Base-by-base conservation (phyloP, 2,329 filamentous ascomycete species). In the Neonectria neomacrospora region DNA sequence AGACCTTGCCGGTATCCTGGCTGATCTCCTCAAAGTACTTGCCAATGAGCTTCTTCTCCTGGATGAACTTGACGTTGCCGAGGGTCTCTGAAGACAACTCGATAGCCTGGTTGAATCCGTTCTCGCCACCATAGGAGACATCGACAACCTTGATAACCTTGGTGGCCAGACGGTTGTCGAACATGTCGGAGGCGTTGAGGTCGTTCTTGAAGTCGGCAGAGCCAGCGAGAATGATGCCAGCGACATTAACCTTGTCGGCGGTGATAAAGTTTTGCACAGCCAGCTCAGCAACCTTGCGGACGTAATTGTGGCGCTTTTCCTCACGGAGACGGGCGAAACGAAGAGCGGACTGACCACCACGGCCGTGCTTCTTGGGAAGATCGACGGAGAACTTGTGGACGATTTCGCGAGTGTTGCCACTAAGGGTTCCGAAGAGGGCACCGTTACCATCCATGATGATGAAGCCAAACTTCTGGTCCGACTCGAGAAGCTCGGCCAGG, bases 361-460 rank as follows among this genome's bases (percentile, higher is more conserved):
- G 94, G 69, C 96, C 96, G 88, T 99, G 96, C 87, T 99, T 99
- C 90, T 99, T 99, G 80, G 96, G 96, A 62, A 99, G 86, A 86
- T 99, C 96, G 79, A 99, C 96, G 20, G 92, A 93, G 84, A 99
- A 97, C 82, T 99, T 99, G 85, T 99, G 96, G 55, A 98, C 87
- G 53, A 99, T 88, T 74, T 99, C 96, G 79, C 96, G 90, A 37
- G 96, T 99, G 82, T 99, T 99, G 73, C 96, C 96, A 75, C 94
- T 97, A 44, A 99, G 86, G 1, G 96, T 99, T 74, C 96, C 96
- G 73, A 99, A 99, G 30, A 99, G 89, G 45, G 96, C 93, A 74
- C 96, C 96, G 82, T 99, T 99, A 83, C 96, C 96, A 78, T 99
- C 96, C 96, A 99, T 99, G 83, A 99, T 91, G 80, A 99, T 99